Evolutionary conservation across 2,329 filamentous ascomycete species (phyloP).

Genomic region (Calonectria pauciramosa): DNA sequence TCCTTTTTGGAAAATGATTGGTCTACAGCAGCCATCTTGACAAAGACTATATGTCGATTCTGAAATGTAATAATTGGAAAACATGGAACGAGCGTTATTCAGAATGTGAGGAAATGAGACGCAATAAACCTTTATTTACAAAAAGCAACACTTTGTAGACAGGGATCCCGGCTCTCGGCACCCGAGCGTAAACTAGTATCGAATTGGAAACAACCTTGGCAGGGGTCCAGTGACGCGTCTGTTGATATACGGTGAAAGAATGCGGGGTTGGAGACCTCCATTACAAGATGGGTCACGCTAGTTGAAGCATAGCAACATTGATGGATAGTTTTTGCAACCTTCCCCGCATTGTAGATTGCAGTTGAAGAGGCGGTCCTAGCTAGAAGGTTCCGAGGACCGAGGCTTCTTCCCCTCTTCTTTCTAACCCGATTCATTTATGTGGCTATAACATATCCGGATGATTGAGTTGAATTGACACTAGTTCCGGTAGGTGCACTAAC

Average conservation of each 20-base stretch:
- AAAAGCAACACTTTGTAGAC: not conserved
- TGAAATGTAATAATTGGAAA: not conserved
- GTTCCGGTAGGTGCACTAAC: not conserved
- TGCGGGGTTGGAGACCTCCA: conserved; percentile 2
- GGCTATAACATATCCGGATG: not conserved
- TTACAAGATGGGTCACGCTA: not conserved
- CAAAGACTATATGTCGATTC: not conserved
- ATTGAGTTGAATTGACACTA: not conserved
- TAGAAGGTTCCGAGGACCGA: not conserved
- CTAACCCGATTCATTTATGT: not conserved
- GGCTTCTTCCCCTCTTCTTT: conserved; percentile 1
- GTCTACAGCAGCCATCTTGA: not conserved
- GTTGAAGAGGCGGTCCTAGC: not conserved
- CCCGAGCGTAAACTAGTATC: not conserved
- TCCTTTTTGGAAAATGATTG: not conserved
- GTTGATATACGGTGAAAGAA: not conserved
- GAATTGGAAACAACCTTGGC: not conserved
- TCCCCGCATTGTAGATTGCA: not conserved
- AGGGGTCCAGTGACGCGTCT: conserved; percentile 1
- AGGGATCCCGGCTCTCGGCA: conserved; percentile 3
- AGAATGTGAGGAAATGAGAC: not conserved
- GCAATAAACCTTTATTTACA: not conserved
- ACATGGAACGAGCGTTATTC: not conserved
- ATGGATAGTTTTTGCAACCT: not conserved
- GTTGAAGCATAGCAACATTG: not conserved